Evolutionary conservation across 306 rosid genomes (phyloP).

Genomic region (Neltuma alba): DNA sequence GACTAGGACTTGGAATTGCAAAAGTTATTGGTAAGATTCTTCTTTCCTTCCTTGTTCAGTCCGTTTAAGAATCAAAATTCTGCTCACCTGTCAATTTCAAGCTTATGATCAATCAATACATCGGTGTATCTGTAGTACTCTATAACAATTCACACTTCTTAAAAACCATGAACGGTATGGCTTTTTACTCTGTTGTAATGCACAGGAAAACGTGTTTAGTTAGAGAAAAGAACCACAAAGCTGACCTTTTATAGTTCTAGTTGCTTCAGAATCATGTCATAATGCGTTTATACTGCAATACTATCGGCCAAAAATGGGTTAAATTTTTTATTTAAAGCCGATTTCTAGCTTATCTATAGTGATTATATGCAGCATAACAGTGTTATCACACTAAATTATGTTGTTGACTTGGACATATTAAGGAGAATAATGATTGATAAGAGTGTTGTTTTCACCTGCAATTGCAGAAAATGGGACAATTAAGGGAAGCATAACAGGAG

Average conservation of each 20-base stretch:
- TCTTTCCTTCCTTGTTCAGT: conserved; percentile 12
- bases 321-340: neutral
- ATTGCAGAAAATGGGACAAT: conserved; percentile 72
- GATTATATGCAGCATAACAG: too few species aligned
- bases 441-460: conserved; percentile 10
- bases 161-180: neutral
- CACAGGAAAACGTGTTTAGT: neutral
- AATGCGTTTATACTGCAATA: neutral
- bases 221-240: neutral
- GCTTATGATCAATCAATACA: neutral
- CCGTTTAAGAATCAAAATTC: neutral
- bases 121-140: neutral
- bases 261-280: neutral
- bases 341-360: neutral
- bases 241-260: conserved; percentile 4
- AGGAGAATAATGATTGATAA: conserved; percentile 7
- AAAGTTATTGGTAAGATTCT: conserved; percentile 56
- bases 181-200: neutral
- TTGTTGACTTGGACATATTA: neutral
- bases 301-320: neutral
- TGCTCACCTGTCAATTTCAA: conserved; percentile 14
- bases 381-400: too few species aligned
- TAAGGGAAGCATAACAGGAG: conserved; percentile 74
- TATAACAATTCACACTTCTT: neutral
- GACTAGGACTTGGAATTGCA: conserved; percentile 72